Percentiles rank a stretch among this genome's conserved stretches.
These are phyloP conservation scores for Taxillus chinensis DNA, from an alignment of 164 flowering plant species.

Conservation along the genomic window DNA sequence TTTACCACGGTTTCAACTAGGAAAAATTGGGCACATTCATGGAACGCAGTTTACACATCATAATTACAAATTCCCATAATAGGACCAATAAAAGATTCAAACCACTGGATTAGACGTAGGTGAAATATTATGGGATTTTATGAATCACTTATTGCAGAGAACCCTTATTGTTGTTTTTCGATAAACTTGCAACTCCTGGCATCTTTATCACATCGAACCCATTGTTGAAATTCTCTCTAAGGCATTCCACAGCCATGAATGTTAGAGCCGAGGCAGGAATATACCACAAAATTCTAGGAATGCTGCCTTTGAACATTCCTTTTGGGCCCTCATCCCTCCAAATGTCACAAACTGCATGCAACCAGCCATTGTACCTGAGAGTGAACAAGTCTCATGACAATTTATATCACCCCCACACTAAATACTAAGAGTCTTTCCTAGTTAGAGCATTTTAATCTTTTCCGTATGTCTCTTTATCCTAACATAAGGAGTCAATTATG, in stretches of 20 bases:
- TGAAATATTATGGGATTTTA: too few species aligned
- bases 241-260: slow-evolving; percentile 91
- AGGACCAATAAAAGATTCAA: too few species aligned
- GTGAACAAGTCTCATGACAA: background rate
- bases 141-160: slow-evolving; percentile 32
- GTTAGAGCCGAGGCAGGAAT: slow-evolving; percentile 91
- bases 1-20: too few species aligned
- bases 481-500: too few species aligned
- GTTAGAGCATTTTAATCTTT: too few species aligned
- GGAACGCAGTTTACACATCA: too few species aligned
- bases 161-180: slow-evolving; percentile 41
- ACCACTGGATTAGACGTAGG: too few species aligned
- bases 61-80: too few species aligned
- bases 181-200: slow-evolving; percentile 35
- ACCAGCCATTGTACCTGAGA: slow-evolving; percentile 81
- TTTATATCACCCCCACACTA: background rate
- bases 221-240: slow-evolving; percentile 63
- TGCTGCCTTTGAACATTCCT: slow-evolving; percentile 80
- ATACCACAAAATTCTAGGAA: slow-evolving; percentile 87
- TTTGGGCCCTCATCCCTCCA: slow-evolving; percentile 63
- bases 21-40: too few species aligned
- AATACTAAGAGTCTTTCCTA: too few species aligned
- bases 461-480: too few species aligned
- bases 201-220: slow-evolving; percentile 9
- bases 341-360: slow-evolving; percentile 45